phyloP scores from a whole-genome alignment of 2,329 filamentous ascomycete genomes.

The Sordariomycetes sp. region DNA sequence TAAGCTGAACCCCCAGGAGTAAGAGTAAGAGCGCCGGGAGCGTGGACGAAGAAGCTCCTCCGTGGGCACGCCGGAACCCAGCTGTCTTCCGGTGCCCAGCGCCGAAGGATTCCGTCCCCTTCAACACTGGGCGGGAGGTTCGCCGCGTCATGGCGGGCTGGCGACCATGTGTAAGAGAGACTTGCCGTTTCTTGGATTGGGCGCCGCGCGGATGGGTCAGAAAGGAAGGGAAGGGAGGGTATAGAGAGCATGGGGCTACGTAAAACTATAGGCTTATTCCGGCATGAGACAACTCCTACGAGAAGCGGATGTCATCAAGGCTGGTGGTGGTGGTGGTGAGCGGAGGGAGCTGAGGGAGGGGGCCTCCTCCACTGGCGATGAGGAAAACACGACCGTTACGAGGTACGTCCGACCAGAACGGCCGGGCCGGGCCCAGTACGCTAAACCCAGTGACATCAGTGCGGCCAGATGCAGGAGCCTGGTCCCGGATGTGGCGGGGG shows the following conservation, averaged over 20 bases:
- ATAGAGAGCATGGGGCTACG: neutral
- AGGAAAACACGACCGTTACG: neutral
- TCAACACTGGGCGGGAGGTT: neutral
- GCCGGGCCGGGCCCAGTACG: neutral
- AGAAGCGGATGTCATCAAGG: neutral
- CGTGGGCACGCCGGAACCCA: neutral
- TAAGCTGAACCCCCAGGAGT: neutral
- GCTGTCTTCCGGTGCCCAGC: neutral
- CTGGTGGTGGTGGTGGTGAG: neutral
- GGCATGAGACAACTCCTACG: too few relatives aligned
- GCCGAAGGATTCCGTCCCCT: neutral
- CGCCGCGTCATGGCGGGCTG: slow-evolving; percentile 3
- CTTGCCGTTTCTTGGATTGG: neutral
- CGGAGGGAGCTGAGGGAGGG: neutral
- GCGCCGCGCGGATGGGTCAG: neutral
- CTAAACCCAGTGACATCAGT: neutral
- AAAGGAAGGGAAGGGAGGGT: neutral
- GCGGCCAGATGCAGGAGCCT: neutral
- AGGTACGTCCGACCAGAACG: neutral
- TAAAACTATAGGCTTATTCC: too few relatives aligned
- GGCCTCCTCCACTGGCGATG: neutral
- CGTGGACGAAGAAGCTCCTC: neutral
- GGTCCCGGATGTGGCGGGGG: neutral
- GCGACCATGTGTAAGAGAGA: neutral
- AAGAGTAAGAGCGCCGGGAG: neutral